Base-by-base conservation (phyloP, 179 eudicot genomes). In the Silene coronaria region DNA sequence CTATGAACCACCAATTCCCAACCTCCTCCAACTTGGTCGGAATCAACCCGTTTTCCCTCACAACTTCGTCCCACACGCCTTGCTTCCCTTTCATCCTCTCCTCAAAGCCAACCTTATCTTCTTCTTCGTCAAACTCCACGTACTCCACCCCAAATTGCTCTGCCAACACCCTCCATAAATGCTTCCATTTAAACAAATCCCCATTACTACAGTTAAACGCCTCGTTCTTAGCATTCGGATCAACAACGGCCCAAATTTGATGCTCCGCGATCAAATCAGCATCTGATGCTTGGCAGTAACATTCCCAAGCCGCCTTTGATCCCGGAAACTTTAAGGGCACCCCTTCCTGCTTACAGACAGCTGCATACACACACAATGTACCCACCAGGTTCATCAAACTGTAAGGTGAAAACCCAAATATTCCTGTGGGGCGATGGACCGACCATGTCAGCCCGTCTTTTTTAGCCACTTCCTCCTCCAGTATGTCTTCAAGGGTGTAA, bases 171-270 rank as follows among this genome's bases (percentile, higher is more conserved):
- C 24, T 36, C 88, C 88, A 85, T 59, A 85, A 12, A 4, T 83
- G 86, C 78, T 85, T 85, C 88, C 86, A 85, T 81, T 70, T 85
- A 22, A 83, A 85, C 67, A 85, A 75, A 74, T 85, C 88, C 16
- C 88, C 88, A 46, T 85, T 85, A 73, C 84, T 85, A 42, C 86
- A 80, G 58, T 83, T 85, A 36, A 85, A 85, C 2, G 86, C 86
- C 64, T 85, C 88, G 28, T 85, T 79, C 69, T 83, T 85, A 1
- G 88, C 88, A 72, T 83, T 83, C 3, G 83, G 83, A 67, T 85
- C 88, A 12, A 85, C 88, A 0, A 86, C 83, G 14, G 88, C 86
- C 88, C 88, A 85, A 57, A 85, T 85, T 1, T 85, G 88, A 9
- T 85, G 88, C 76, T 85, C 88, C 1, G 88, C 88, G 22, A 85